Evolutionary conservation across 495 filamentous ascomycete species (phyloP).

Genomic region (Staphylotrichum longicolle): DNA sequence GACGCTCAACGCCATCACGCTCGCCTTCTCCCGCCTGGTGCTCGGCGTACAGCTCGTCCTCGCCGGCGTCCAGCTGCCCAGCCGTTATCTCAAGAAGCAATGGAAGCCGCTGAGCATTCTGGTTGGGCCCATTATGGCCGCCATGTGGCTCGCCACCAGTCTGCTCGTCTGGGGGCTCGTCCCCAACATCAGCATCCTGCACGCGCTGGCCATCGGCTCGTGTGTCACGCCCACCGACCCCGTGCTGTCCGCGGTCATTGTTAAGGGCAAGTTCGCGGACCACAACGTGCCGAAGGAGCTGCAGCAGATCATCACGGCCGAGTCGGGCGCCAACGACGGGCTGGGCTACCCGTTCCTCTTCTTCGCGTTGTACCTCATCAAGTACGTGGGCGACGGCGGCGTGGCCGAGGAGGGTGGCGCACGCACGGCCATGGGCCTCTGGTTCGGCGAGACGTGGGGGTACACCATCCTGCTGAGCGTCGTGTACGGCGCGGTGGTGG

Average conservation of each 20-base stretch:
- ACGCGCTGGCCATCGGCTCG: conserved; percentile 74
- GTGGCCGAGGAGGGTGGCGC: conserved; percentile 51
- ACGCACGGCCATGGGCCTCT: conserved; percentile 68
- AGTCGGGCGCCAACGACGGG: conserved; percentile 89
- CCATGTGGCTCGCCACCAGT: conserved; percentile 85
- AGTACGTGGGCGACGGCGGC: conserved; percentile 62
- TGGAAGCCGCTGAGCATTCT: conserved; percentile 75
- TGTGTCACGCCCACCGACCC: conserved; percentile 93
- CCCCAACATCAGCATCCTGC: conserved; percentile 68
- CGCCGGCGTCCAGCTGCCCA: conserved; percentile 88
- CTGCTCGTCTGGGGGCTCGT: conserved; percentile 77
- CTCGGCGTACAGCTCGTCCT: conserved; percentile 89
- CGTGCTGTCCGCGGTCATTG: conserved; percentile 82
- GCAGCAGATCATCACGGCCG: conserved; percentile 84
- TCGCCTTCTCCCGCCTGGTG: conserved; percentile 84
- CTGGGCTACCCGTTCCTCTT: conserved; percentile 93
- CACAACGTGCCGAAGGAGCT: conserved; percentile 79
- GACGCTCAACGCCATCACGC: conserved; percentile 50
- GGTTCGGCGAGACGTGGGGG: conserved; percentile 85
- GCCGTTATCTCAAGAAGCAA: conserved; percentile 75
- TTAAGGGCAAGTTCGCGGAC: conserved; percentile 92
- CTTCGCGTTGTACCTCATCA: conserved; percentile 77
- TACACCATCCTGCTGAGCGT: conserved; percentile 81
- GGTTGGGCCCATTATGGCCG: conserved; percentile 80
- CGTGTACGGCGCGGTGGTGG: conserved; percentile 71